Base-by-base conservation (phyloP, 352 stramenopile genomes). In the Elongisporangium senticosum region DNA sequence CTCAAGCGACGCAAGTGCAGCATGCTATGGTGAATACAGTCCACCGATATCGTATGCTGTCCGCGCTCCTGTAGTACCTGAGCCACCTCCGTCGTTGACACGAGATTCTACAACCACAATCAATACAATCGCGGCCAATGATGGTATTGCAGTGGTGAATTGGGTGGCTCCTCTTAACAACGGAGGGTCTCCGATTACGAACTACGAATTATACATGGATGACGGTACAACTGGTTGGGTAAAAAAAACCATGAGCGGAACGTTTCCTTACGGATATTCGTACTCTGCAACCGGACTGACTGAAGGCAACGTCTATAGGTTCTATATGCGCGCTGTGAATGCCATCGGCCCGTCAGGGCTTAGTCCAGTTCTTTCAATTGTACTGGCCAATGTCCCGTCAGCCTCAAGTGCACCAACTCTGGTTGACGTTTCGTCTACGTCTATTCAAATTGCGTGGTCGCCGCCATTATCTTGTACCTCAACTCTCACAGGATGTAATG, bases 181-280 rank as follows among this genome's bases (percentile, higher is more conserved):
- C 52, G 95, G 95, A 2, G 96, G 96, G 24, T 89, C 90, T 6
- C 73, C 89, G 19, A 87, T 98, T 26, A 96, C 77, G 7, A 80
- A 74, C 50, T 99, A 98, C 68, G 82, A 97, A 63, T 68, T 98
- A 19, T 98, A 87, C 61, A 95, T 97, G 74, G 86, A 96, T 47
- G 67, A 80, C 28, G 77, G 85, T 52, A 71, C 64, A 15, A 58
- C 23, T 11, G 69, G 66, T 0, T 91, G 83, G 77, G 58, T 68
- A 0, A 62, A 68, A 49, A 65, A 87, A 59, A 74, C 74, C 1
- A 56, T 90, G 3, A 11, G 53, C 0, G 81, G 75, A 28, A 61
- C 55, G 4, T 89, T 82, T 61, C 82, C 79, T 0, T 65, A 89
- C 55, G 54, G 65, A 19, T 92, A 83, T 56, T 71, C 70, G 7